phyloP scores from a whole-genome alignment of 2,329 filamentous ascomycete species.

The Taxawa tesnikishii region DNA sequence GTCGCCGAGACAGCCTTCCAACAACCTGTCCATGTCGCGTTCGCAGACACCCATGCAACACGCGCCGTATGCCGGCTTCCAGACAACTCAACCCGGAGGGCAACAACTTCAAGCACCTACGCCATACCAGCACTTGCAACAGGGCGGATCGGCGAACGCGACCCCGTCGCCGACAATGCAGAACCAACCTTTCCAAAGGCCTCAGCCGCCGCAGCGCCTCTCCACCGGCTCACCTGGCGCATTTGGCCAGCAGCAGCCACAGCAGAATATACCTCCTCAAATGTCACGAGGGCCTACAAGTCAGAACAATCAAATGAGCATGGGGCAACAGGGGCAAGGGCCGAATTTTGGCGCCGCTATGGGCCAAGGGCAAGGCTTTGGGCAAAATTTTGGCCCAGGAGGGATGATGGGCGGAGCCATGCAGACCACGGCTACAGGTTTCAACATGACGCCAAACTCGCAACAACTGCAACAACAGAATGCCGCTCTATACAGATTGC shows the following conservation, averaged over 20 bases:
- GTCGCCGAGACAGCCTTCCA: conserved; percentile 65
- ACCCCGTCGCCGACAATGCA: conserved; percentile 90
- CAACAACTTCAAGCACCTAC: conserved; percentile 50
- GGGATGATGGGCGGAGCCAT: conserved; percentile 13
- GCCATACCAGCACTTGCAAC: conserved; percentile 71
- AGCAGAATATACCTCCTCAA: conserved; percentile 59
- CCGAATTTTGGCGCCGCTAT: conserved; percentile 35
- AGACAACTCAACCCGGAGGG: conserved; percentile 26
- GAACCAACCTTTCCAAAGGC: conserved; percentile 59
- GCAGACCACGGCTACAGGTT: conserved; percentile 21
- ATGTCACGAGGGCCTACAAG: conserved; percentile 68
- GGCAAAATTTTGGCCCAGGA: conserved; percentile 22
- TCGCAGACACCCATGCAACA: conserved; percentile 40
- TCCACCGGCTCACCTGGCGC: conserved; percentile 87
- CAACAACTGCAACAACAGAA: conserved; percentile 55
- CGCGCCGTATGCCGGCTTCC: conserved; percentile 43
- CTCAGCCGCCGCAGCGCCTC: conserved; percentile 57
- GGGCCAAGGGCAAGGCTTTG: conserved; percentile 20
- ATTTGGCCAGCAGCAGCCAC: conserved; percentile 57
- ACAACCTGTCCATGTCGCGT: conserved; percentile 38
- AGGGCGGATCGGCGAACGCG: conserved; percentile 67
- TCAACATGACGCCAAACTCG: conserved; percentile 22
- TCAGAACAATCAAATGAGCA: conserved; percentile 38
- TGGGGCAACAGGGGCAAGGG: conserved; percentile 3
- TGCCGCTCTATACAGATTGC: conserved; percentile 72